phyloP scores from a whole-genome alignment of 78 protist species.

The slime mould (Dictyostelium discoideum) region dicty_2.7 NC_007090.3:2045001-2045500 shows the following conservation, averaged over 20 bases:
- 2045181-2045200: no score
- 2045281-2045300: background rate
- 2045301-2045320: background rate
- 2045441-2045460: no score
- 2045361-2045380: no score
- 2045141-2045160: background rate
- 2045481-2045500: no score
- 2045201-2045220: no score
- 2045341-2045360: no score
- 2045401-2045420: no score
- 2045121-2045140: background rate
- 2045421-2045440: no score
- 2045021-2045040: background rate
- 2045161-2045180: background rate
- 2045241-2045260: no score
- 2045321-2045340: background rate
- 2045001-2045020: conserved; percentile 13
- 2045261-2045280: background rate
- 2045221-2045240: background rate
- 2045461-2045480: no score
- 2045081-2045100: conserved; percentile 18
- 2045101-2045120: background rate
- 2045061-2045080: background rate
- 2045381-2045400: no score
- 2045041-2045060: conserved; percentile 14